Percentiles rank a stretch among this genome's conserved stretches.
These are phyloP conservation scores for Penicillium oxalicum DNA, from an alignment of 2,329 filamentous ascomycete species.

Conservation along the genomic window DNA sequence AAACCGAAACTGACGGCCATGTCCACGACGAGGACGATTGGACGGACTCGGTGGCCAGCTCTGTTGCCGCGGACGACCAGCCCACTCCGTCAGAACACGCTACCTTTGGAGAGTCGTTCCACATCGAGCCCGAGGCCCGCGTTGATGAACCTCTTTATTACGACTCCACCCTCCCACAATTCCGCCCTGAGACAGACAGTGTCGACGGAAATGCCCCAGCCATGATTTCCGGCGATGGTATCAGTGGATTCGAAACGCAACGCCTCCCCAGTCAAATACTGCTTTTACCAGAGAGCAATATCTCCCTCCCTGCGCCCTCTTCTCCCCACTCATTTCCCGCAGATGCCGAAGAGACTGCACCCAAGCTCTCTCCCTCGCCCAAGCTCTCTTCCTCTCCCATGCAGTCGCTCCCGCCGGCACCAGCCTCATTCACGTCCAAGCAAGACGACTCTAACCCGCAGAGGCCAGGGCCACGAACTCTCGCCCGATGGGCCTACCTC, in stretches of 20 bases:
- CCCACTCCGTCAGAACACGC: slow-evolving; percentile 1
- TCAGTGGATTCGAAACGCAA: slow-evolving; percentile 10
- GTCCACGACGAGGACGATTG: slow-evolving; percentile 11
- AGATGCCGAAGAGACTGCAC: slow-evolving; percentile 30
- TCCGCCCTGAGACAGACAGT: slow-evolving; percentile 37
- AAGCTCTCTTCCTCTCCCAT: slow-evolving; percentile 32
- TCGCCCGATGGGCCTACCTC: slow-evolving; percentile 47
- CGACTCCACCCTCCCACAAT: slow-evolving; percentile 45
- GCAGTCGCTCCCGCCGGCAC: slow-evolving; percentile 26
- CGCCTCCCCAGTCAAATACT: slow-evolving; percentile 32
- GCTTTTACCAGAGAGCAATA: slow-evolving; percentile 32
- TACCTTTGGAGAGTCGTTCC: slow-evolving; percentile 1
- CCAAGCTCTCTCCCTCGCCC: slow-evolving; percentile 29
- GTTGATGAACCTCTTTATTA: slow-evolving; percentile 9
- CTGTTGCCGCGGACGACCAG: slow-evolving; percentile 11
- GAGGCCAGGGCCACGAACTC: slow-evolving; percentile 28
- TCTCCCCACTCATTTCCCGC: slow-evolving; percentile 27
- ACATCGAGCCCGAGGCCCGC: neutral
- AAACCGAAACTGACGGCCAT: neutral
- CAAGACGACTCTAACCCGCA: slow-evolving; percentile 15
- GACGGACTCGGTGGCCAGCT: slow-evolving; percentile 14
- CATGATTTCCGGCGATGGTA: slow-evolving; percentile 3
- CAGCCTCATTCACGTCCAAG: slow-evolving; percentile 13
- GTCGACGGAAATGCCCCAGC: slow-evolving; percentile 6
- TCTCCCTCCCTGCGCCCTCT: slow-evolving; percentile 28